Percentiles rank a stretch among this genome's conserved stretches.
Conservation (phyloP, 768 basidiomycete species). For the Trametes cubensis region DNA sequence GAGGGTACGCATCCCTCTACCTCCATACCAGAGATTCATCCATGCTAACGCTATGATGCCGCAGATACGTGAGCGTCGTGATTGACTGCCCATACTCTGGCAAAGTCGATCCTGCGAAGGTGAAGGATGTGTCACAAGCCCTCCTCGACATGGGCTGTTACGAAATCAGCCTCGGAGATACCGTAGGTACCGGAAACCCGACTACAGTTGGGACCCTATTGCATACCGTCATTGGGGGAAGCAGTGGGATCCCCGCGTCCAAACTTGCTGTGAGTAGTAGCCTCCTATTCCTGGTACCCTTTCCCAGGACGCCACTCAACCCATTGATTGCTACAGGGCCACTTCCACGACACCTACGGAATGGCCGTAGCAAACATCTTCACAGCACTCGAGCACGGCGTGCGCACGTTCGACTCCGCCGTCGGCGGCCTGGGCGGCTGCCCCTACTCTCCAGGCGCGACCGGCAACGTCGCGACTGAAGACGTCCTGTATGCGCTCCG, state of each 20-base stretch:
- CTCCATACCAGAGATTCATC: not conserved
- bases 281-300: not conserved
- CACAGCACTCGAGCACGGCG: conserved; percentile 68
- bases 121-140: conserved; percentile 69
- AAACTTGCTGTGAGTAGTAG: conserved; percentile 64
- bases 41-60: not conserved
- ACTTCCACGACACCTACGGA: conserved; percentile 93
- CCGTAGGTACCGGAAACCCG: conserved; percentile 85
- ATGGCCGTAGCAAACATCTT: conserved; percentile 79
- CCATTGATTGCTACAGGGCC: conserved; percentile 14
- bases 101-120: conserved; percentile 60
- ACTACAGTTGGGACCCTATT: conserved; percentile 67
- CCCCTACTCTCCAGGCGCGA: conserved; percentile 94
- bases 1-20: conserved; percentile 66
- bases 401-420: conserved; percentile 81
- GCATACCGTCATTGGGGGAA: conserved; percentile 62
- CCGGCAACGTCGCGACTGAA: conserved; percentile 94
- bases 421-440: conserved; percentile 94
- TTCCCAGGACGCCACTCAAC: not conserved
- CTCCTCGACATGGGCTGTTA: conserved; percentile 92
- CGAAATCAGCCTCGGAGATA: conserved; percentile 91
- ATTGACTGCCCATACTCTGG: conserved; percentile 90
- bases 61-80: conserved; percentile 82
- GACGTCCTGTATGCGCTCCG: conserved; percentile 85
- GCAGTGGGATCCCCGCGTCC: conserved; percentile 58